A percentile compares a stretch with the other conserved stretches of the same genome.
Conservation (phyloP, 441 rosid species). For the Gossypium schwendimanii region DNA sequence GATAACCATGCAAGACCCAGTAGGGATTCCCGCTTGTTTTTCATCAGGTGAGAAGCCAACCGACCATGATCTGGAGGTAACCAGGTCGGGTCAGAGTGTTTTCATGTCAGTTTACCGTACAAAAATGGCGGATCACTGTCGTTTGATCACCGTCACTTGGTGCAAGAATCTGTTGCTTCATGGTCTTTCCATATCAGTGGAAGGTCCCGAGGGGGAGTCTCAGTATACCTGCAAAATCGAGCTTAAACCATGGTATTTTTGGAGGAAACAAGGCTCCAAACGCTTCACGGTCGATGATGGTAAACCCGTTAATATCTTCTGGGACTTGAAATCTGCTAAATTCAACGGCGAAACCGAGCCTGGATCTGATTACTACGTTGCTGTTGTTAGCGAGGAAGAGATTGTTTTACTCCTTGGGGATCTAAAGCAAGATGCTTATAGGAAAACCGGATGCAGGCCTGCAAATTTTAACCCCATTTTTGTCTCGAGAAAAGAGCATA, state of each 20-base stretch:
- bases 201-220: slow-evolving; percentile 37
- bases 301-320: slow-evolving; percentile 46
- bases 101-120: slow-evolving; percentile 54
- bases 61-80: slow-evolving; percentile 41
- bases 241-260: slow-evolving; percentile 82
- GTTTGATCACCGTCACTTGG: slow-evolving; percentile 63
- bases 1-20: slow-evolving; percentile 44
- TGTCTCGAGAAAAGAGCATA: slow-evolving; percentile 65
- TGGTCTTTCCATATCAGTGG: slow-evolving; percentile 66
- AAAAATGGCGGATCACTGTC: slow-evolving; percentile 50
- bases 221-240: slow-evolving; percentile 59
- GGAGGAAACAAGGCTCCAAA: slow-evolving; percentile 85
- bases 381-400: slow-evolving; percentile 62
- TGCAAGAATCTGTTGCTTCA: slow-evolving; percentile 72
- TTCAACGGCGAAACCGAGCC: slow-evolving; percentile 71
- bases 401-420: slow-evolving; percentile 76
- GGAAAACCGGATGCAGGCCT: slow-evolving; percentile 64
- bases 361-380: slow-evolving; percentile 63
- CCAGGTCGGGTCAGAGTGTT: slow-evolving; percentile 58
- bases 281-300: slow-evolving; percentile 45
- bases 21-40: slow-evolving; percentile 62
- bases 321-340: slow-evolving; percentile 66
- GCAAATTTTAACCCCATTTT: slow-evolving; percentile 61
- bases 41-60: slow-evolving; percentile 39
- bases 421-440: slow-evolving; percentile 64